These are phyloP conservation scores for Chytriomyces sp. DNA, from an alignment of 192 early-diverging fungal genomes.

Conservation along the genomic window DNA sequence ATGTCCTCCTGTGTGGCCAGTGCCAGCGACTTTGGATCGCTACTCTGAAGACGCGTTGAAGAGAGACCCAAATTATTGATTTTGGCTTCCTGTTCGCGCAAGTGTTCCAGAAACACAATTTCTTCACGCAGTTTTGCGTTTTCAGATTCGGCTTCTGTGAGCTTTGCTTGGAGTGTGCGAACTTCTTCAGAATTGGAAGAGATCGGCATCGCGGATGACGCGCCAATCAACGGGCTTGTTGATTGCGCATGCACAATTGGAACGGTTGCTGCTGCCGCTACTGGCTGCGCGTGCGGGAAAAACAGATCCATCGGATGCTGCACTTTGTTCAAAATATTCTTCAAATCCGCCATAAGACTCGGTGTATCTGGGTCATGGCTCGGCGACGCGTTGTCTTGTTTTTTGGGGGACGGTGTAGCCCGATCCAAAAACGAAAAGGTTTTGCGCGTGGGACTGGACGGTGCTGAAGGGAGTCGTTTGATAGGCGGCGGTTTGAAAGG, in stretches of 20 bases:
- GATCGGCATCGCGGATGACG: not conserved
- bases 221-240: not conserved
- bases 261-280: not conserved
- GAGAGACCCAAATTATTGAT: constrained; percentile 1
- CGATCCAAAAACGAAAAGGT: not conserved
- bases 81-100: constrained; percentile 34
- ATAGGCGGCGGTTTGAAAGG: too few species aligned
- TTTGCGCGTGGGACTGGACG: not conserved
- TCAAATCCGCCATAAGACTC: constrained; percentile 6
- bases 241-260: too few species aligned
- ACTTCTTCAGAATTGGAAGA: constrained; percentile 15
- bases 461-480: not conserved
- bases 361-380: constrained; percentile 5
- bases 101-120: constrained; percentile 31
- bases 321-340: not conserved
- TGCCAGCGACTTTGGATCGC: not conserved
- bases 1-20: constrained; percentile 30
- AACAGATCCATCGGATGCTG: not conserved
- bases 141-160: constrained; percentile 13
- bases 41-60: not conserved
- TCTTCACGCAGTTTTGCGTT: constrained; percentile 23
- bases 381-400: too few species aligned
- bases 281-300: not conserved
- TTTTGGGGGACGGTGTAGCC: not conserved
- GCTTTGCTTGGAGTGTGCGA: not conserved